Base-by-base conservation (phyloP, 805 yeast genomes). In the Metschnikowia borealis region DNA sequence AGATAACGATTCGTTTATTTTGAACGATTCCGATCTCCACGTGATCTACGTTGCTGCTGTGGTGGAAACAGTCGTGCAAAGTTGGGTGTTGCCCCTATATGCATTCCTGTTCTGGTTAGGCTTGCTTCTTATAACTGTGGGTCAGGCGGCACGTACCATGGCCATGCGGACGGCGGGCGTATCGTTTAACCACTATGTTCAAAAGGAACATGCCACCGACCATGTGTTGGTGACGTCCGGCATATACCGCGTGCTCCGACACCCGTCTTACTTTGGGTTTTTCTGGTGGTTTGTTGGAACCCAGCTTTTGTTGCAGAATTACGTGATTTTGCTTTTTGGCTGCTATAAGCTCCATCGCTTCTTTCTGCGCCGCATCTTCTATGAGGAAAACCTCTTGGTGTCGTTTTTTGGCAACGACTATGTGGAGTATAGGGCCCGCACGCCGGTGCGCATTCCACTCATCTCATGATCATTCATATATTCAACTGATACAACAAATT, bases 281-380 rank as follows among this genome's bases (percentile, higher is more conserved):
- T 91, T 83, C 62, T 83, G 89, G 81, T 94, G 98, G 97, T 92
- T 95, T 13, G 56, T 91, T 3, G 97, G 97, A 0, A 75, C 89
- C 1, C 96, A 92, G 63, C 21, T 94, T 42, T 55, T 85, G 52
- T 66, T 92, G 50, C 67, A 81, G 41, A 94, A 90, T 67, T 82
- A 87, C 6, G 42, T 89, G 0, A 75, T 89, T 1, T 59, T 80
- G 2, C 44, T 73, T 1, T 70, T 76, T 0, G 94, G 90, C 53
- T 59, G 74, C 0, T 55, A 67, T n/a, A 78, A 82, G 3, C 70
- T 94, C 18, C 82, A 83, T 79, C 60, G 65, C 33, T 94, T 94
- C 62, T 94, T 94, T 71, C 66, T 66, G 6, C 63, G 67, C 10
- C 75, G 99, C 51, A 89, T 94, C 35, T 61, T 48, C 15, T 81